A percentile compares a stretch with the other conserved stretches of the same genome.
phyloP scores from a whole-genome alignment of 306 rosid genomes.

The Cotoneaster glaucophyllus region DNA sequence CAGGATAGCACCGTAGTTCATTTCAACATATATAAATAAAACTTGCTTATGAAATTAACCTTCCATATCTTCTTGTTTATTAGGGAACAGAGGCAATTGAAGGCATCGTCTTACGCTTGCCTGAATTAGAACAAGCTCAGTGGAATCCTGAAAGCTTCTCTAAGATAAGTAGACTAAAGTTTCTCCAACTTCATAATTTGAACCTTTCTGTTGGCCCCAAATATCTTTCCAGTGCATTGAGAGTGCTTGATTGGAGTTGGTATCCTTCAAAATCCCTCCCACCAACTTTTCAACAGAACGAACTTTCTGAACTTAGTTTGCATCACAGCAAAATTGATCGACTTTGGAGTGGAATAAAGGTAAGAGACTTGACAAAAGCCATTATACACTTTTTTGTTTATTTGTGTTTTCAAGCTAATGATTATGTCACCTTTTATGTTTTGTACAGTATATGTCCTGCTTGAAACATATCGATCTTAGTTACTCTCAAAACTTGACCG shows the following conservation, averaged over 20 bases:
- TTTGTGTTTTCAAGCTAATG: neutral
- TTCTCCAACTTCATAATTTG: neutral
- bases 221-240: neutral
- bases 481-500: neutral
- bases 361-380: too few species aligned
- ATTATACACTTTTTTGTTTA: neutral
- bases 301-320: slow-evolving; percentile 3
- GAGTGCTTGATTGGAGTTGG: neutral
- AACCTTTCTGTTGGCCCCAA: neutral
- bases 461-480: slow-evolving; percentile 6
- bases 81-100: slow-evolving; percentile 5
- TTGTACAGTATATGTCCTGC: neutral
- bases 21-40: too few species aligned
- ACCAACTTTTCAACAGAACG: neutral
- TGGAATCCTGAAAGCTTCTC: slow-evolving; percentile 5
- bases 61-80: neutral
- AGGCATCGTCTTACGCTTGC: neutral
- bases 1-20: too few species aligned
- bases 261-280: slow-evolving; percentile 2
- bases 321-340: neutral
- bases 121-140: neutral
- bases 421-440: neutral
- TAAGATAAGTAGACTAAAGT: slow-evolving; percentile 9
- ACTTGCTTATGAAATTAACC: neutral
- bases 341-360: slow-evolving; percentile 9